Conservation (phyloP, 257 asterid species). For the Verbascum thapsus region DNA sequence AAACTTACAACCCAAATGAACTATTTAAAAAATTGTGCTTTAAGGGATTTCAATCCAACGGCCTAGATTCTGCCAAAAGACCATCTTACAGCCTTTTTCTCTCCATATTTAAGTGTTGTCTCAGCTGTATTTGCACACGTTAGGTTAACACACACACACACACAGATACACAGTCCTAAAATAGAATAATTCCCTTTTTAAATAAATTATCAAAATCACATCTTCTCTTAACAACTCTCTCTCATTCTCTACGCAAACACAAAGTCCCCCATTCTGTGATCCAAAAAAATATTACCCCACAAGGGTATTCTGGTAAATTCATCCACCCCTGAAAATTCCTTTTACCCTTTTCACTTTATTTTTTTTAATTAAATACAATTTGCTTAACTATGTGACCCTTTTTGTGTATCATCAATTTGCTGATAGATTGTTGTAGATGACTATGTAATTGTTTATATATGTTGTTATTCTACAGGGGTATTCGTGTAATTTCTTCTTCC, state of each 20-base stretch:
- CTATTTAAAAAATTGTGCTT: constrained; percentile 27
- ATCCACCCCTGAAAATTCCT: background rate
- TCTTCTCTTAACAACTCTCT: constrained; percentile 37
- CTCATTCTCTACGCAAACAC: constrained; percentile 43
- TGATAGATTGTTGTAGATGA: too few species aligned
- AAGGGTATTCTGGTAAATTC: constrained; percentile 51
- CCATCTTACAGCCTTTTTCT: constrained; percentile 2
- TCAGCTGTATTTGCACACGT: constrained; percentile 23
- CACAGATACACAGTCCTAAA: constrained; percentile 20
- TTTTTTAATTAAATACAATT: background rate
- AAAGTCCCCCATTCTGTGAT: constrained; percentile 35
- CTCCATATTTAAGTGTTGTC: constrained; percentile 28
- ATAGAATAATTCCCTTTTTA: constrained; percentile 32
- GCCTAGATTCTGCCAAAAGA: constrained; percentile 37
- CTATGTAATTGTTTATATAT: too few species aligned
- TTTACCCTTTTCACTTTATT: background rate
- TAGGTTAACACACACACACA: constrained; percentile 24
- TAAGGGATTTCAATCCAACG: constrained; percentile 43
- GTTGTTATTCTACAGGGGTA: constrained; percentile 41
- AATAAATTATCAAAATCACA: constrained; percentile 29
- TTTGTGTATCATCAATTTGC: background rate
- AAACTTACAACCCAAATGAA: too few species aligned
- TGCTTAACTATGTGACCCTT: constrained; percentile 3
- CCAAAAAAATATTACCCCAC: constrained; percentile 35
- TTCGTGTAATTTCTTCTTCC: constrained; percentile 34